Percentiles rank a stretch among this genome's conserved stretches.
Evolutionary conservation across 2,329 filamentous ascomycete species (phyloP).

Genomic region (Zymoseptoria ardabiliae): DNA sequence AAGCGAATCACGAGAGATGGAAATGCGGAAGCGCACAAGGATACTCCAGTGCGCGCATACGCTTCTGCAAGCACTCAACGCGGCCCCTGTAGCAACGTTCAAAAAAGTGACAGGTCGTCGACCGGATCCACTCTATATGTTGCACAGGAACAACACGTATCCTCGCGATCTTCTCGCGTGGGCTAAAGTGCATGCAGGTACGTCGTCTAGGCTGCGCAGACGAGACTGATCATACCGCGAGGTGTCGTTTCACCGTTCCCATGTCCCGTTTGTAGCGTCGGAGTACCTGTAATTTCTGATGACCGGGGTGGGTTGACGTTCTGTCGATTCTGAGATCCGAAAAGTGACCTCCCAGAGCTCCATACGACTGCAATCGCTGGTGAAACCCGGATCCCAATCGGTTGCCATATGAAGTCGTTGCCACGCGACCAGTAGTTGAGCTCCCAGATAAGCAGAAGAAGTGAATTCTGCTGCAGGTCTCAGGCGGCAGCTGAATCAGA

Average conservation of each 20-base stretch:
- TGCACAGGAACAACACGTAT: no score
- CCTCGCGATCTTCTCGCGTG: no score
- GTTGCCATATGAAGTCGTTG: not conserved
- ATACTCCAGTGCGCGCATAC: not conserved
- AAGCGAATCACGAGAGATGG: not conserved
- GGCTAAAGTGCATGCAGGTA: not conserved
- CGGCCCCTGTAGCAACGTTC: no score
- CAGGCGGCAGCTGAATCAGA: not conserved
- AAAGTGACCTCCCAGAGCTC: not conserved
- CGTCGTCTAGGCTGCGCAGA: not conserved
- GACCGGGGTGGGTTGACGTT: not conserved
- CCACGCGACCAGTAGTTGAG: not conserved
- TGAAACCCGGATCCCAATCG: not conserved
- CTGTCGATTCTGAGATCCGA: not conserved
- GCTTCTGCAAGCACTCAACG: not conserved
- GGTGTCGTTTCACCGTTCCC: not conserved
- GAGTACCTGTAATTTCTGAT: not conserved
- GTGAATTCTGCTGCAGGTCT: not conserved
- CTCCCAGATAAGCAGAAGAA: not conserved
- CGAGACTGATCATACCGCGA: no score
- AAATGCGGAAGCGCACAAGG: not conserved
- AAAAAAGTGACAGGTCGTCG: not conserved
- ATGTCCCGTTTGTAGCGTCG: not conserved
- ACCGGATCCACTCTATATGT: not conserved
- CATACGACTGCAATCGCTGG: not conserved